Evolutionary conservation across 495 filamentous ascomycete species (phyloP), one percentile per base, ranked within the genome.

Genomic region (Bryoglossum gracile): DNA sequence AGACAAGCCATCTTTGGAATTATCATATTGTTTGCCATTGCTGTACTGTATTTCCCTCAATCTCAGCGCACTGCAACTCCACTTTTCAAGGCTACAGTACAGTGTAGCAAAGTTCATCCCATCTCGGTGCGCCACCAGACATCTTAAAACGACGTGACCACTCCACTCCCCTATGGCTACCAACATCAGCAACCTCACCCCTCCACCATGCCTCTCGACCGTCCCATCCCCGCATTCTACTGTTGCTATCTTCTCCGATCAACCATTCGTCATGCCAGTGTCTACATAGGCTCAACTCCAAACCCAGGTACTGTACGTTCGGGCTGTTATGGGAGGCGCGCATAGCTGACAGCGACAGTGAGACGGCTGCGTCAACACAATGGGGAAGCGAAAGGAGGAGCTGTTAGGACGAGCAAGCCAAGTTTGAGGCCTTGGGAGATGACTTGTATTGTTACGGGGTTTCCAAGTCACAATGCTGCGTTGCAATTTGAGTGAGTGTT

Each of bases 401-500:
- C 92, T 24, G 73, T 70, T 24, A 72, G 78, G 21, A 98, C 92
- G 3, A 74, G 77, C n/a, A 70, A 74, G 14, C 62, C 58, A 10
- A 74, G 61, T n/a, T 63, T 85, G 37, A 74, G 86, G 43, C 92
- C 94, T 0, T 97, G 94, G 92, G 87, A 97, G 60, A 95, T 98
- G 89, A 73, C 82, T 1, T 80, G 80, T 24, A 73, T 96, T 4
- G 87, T 97, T 1, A 82, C 84, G 2, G 92, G 94, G 0, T 98
- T 98, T 55, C 87, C 86, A 11, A 89, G 83, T 45, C 80, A 82
- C 54, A 78, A 87, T 16, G 88, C 87, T 1, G 92, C 94, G 3
- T 65, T 98, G 51, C 92, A 97, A 59, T 98, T 98, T 57, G 92
- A 98, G 87, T 95, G 75, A 54, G 85, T 69, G 14, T n/a, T n/a